Conservation (phyloP, 176 grass and related monocot genomes). For the Ampelocalamus luodianensis region DNA sequence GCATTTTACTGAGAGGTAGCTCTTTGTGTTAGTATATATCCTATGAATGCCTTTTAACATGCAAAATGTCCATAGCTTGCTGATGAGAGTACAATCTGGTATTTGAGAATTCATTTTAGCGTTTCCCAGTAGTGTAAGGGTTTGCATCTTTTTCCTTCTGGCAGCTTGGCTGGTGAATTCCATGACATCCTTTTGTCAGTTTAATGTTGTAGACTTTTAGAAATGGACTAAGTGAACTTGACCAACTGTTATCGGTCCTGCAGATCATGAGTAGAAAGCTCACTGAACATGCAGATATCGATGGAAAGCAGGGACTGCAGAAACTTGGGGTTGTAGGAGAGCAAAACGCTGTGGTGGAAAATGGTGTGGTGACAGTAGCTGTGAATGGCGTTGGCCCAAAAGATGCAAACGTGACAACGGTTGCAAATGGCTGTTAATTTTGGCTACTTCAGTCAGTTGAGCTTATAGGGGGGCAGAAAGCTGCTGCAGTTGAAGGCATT, state of each 20-base stretch:
- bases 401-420: constrained; percentile 42
- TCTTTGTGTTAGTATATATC: neutral
- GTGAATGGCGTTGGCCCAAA: constrained; percentile 41
- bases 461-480: constrained; percentile 22
- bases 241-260: neutral
- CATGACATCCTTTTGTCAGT: neutral
- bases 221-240: neutral
- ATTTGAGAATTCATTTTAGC: neutral
- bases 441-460: constrained; percentile 16
- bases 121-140: neutral
- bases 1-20: neutral
- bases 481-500: constrained; percentile 30
- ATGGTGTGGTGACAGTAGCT: constrained; percentile 6
- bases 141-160: neutral
- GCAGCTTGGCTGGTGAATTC: neutral
- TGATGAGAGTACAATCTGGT: neutral
- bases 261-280: constrained; percentile 37
- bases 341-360: constrained; percentile 50
- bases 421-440: constrained; percentile 62
- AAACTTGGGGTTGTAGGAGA: constrained; percentile 37
- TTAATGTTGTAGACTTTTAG: neutral
- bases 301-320: constrained; percentile 44
- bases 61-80: neutral
- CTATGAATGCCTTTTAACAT: neutral
- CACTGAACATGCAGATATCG: constrained; percentile 36